Evolutionary conservation across 257 asterid species (phyloP), one percentile per base, ranked within the genome.

Genomic region (Marsdenia floribunda): DNA sequence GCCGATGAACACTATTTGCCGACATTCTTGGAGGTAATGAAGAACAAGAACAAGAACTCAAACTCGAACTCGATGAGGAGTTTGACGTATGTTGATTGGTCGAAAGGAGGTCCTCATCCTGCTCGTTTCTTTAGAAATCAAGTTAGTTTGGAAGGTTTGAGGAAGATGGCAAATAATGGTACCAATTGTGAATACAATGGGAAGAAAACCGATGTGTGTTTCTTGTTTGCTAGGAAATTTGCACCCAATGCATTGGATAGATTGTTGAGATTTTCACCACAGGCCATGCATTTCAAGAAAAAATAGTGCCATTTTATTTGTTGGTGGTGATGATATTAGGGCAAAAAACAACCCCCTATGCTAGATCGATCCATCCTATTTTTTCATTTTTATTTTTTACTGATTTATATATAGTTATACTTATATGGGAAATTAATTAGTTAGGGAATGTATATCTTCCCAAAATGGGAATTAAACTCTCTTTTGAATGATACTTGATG

Each of bases 1-100:
- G 83, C 93, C 0, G 99, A 94, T 35, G 99, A 94, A 72, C 99
- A 94, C 72, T 94, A 92, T 60, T 52, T 94, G 79, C 96, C 99
- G 0, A 92, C 97, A 4, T 76, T 92, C 5, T 87, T 92, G 75
- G 76, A 35, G 84, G 75, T 81, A 74, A 54, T 5, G 86, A 83
- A 33, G 89, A 80, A 6, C 2, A 87, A 81, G 4, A 71, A 9
- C 66, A 82, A 69, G 78, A 92, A 87, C 63, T 29, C 33, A 42
- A 42, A 42, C 46, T 5, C 6, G 46, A 42, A 42, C 9, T 71
- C 96, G 0, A 87, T 81, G 67, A 75, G 96, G 75, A 82, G 86
- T 5, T 75, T 94, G 86, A 92, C 99, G 3, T 87, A 86, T 88
- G 99, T 88, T 1, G 92, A 94, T 71, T 94, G 97, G 99, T 85